Evolutionary conservation across 164 flowering plant genomes (phyloP), one percentile per base, ranked within the genome.

Genomic region (Tetrastigma voinierianum): DNA sequence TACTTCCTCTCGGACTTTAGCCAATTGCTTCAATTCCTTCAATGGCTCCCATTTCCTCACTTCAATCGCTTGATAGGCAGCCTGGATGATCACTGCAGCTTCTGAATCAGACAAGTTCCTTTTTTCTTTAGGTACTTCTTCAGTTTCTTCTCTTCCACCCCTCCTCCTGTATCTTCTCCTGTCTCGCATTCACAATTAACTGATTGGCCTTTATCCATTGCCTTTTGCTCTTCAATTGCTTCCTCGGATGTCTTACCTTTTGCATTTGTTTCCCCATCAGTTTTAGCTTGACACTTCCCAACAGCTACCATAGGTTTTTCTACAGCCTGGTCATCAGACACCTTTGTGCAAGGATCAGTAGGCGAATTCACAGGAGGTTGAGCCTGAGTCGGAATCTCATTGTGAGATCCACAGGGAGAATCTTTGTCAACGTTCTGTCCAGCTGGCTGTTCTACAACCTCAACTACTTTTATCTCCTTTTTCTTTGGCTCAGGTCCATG

Each of bases 31-130:
- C 64, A 90, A 51, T 65, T 88, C 90, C 80, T 86, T 83, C 65
- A 87, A 18, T 4, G 91, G 85, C 11, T 87, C 86, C 86, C 82
- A 86, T 62, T 72, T 89, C 70, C 95, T 84, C 20, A 85, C 86
- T 53, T 74, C 81, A 68, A 65, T 87, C 1, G 95, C 93, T 19
- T 90, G 90, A 65, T 80, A 89, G 4, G 81, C 85, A 40, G 90
- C 77, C 67, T 93, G 96, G 62, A 93, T 84, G 9, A 64, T 25
- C 1, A 62, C 57, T 55, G 96, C 93, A 18, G 90, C 96, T 74
- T 83, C 90, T 3, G 49, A 62, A 3, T 72, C 78, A 16, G 89
- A 75, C 25, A 84, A 43, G 9, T 5, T 58, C 48, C 51, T 76
- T 61, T 23, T 68, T 20, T 1, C 48, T 70, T 46, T 53, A 1